phyloP scores from a whole-genome alignment of 495 filamentous ascomycete genomes.

The Apiosordaria backusii region DNA sequence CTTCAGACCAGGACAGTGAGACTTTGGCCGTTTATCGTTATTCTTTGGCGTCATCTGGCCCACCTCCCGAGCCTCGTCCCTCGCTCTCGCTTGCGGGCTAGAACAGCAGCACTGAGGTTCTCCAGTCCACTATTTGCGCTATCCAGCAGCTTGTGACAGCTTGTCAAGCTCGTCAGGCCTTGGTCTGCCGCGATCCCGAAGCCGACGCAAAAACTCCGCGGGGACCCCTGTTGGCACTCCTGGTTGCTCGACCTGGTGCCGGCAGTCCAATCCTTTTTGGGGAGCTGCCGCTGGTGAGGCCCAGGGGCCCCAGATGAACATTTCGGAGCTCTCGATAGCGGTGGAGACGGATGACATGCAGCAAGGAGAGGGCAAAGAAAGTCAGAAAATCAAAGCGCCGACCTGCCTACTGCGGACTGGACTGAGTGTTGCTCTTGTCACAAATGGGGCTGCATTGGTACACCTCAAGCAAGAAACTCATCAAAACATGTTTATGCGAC shows the following conservation, averaged over 20 bases:
- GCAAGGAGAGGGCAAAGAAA: neutral
- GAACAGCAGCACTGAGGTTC: neutral
- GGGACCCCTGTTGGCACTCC: constrained; percentile 4
- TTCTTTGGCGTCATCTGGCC: neutral
- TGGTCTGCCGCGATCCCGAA: constrained; percentile 20
- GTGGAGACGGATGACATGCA: constrained; percentile 4
- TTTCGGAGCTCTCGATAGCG: constrained; percentile 2
- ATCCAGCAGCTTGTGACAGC: neutral
- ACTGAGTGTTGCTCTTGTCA: neutral
- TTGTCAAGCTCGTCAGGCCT: constrained; percentile 11
- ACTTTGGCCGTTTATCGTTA: neutral
- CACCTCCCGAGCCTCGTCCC: neutral
- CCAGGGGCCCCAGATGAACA: constrained; percentile 9
- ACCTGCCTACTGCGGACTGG: constrained; percentile 7
- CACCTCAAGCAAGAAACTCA: constrained; percentile 10
- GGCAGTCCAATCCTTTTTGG: constrained; percentile 15
- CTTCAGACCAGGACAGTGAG: neutral
- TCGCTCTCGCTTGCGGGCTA: neutral
- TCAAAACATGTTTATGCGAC: constrained; percentile 11
- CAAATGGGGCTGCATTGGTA: neutral
- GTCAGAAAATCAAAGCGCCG: neutral
- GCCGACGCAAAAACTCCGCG: neutral
- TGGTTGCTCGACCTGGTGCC: neutral
- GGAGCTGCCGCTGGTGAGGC: constrained; percentile 1
- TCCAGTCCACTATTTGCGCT: neutral